Base-by-base conservation (phyloP, 768 basidiomycete genomes). In the Lentinus brumalis region DNA sequence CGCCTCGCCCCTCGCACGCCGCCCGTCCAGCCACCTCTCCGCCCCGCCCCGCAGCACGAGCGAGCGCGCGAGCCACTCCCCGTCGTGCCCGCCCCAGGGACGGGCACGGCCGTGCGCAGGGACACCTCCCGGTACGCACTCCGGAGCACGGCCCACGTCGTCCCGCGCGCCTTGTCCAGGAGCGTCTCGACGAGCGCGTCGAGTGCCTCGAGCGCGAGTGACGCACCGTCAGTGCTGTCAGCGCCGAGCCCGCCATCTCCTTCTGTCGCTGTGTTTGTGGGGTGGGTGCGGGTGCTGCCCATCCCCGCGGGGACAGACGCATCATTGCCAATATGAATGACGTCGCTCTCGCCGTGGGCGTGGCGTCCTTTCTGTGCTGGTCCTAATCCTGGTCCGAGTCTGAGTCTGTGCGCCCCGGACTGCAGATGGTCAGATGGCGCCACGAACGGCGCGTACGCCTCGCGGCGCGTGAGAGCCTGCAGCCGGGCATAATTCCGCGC, bases 71-170 rank as follows among this genome's bases (percentile, higher is more conserved):
- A 57, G 76, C 80, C 21, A 91, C 65, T n/a, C 77, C 78, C 61
- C 46, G 64, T 66, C 16, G 66, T 62, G 6, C 57, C 58, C 29
- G 35, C 29, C 1, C n/a, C n/a, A 6, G n/a, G n/a, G 21, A n/a
- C 26, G 11, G 50, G 50, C 15, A 26, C 21, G 21, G 42, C 47
- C n/a, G 62, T 50, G 35, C 56, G 60, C 29, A 73, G 70, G 7
- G 74, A 68, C 16, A 90, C 57, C 66, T 91, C 89, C 47, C 87
- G 78, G 70, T 91, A 91, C 0, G 83, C 83, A 21, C 80, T 76
- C 32, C 87, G 83, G 46, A 91, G 66, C 15, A 88, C 72, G 0
- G 51, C 68, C 89, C 89, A 91, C 2, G 83, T 74, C n/a, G 75
- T 81, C 18, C 78, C 76, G 35, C 86, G 78, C 6, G 78, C 78